Evolutionary conservation across 2,329 filamentous ascomycete genomes (phyloP), one percentile per base, ranked within the genome.

Genomic region (Xylaria sp.): DNA sequence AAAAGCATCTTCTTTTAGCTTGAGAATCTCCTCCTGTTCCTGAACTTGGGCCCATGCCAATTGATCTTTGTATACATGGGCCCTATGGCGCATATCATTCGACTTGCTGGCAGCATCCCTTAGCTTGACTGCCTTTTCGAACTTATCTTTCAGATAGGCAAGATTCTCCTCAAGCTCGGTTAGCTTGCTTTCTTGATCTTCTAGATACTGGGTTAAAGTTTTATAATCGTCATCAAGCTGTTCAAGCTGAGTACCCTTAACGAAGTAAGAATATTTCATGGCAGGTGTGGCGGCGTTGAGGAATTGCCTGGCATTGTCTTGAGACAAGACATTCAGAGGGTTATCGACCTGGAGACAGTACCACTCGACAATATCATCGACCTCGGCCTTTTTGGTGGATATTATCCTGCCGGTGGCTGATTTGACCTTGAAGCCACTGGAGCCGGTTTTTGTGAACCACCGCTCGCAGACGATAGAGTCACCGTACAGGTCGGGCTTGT

Each of bases 301-400:
- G 75, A 99, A 99, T 67, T 97, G 92, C 12, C 96, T 90, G 12
- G 96, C 96, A 80, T 94, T 94, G 78, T 99, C 96, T 80, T 99
- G 96, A 0, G 94, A 97, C 20, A 99, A 86, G 7, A 98, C 92
- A 68, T 97, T 98, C 83, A 99, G 91, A 0, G 96, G 96, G 75
- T 99, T 99, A 78, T 98, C 95, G 66, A 99, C 94, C 79, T 98
- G 95, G 51, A 99, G 84, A 51, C 92, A 93, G 78, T 94, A 98
- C 78, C 93, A 97, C 79, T 99, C 96, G 51, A 94, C 91, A 57
- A 99, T 95, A 73, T 97, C 93, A 73, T 98, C 94, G 9, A 99
- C 87, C 73, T 98, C 95, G 9, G 88, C 85, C 78, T 93, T 96
- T 80, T 94, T 97, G 9, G 87, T 93, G 0, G 94, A 97, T 57